Conservation (phyloP, 495 filamentous ascomycete species). For the Copromyces sp. region DNA sequence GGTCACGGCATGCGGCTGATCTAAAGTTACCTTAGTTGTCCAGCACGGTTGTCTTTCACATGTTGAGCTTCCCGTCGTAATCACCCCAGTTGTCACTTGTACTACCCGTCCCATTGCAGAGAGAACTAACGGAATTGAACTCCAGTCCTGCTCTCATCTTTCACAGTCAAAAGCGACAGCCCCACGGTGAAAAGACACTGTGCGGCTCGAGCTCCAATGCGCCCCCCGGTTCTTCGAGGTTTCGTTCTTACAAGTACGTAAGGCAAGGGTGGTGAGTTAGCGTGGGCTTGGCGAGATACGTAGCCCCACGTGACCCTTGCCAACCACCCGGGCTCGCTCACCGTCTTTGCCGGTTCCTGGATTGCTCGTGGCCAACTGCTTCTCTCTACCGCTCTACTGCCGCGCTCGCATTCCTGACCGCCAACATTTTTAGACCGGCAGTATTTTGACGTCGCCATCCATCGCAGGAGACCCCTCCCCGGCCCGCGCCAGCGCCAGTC, state of each 20-base stretch:
- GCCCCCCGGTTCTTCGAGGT: not conserved
- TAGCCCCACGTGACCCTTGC: slow-evolving; percentile 1
- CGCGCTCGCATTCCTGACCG: slow-evolving; percentile 14
- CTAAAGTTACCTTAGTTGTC: not conserved
- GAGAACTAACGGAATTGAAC: no score
- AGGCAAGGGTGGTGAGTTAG: not conserved
- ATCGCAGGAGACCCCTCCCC: slow-evolving; percentile 13
- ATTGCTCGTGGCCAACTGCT: not conserved
- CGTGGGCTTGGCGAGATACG: not conserved
- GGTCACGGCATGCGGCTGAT: not conserved
- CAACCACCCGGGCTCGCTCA: not conserved
- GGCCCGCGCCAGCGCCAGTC: not conserved
- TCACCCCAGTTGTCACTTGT: not conserved
- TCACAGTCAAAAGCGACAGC: not conserved
- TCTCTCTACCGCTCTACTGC: not conserved
- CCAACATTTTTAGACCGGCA: slow-evolving; percentile 23
- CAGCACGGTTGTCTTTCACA: not conserved
- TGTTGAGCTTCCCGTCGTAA: not conserved
- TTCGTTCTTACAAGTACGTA: not conserved
- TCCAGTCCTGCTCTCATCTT: not conserved
- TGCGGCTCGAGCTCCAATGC: not conserved
- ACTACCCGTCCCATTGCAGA: not conserved
- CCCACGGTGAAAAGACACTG: not conserved
- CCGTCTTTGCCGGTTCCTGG: not conserved
- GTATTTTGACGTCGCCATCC: slow-evolving; percentile 16